Conservation (phyloP, 768 basidiomycete genomes). For the Boletus rubropictus region DNA sequence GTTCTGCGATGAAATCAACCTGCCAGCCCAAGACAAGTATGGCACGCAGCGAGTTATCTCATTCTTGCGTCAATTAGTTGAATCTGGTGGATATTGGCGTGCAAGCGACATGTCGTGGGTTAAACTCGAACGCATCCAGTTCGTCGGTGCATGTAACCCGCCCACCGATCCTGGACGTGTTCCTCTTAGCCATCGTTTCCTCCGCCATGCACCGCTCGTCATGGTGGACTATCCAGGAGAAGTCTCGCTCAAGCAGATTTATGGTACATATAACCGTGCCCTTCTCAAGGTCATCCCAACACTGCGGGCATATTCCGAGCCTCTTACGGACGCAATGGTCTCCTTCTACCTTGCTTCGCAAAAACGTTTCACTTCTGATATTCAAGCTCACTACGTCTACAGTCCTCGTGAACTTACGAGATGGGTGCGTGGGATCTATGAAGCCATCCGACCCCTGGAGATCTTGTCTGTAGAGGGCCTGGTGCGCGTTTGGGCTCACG, state of each 20-base stretch:
- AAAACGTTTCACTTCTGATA: constrained; percentile 88
- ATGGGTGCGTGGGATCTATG: constrained; percentile 96
- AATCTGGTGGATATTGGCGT: constrained; percentile 92
- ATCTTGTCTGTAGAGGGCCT: constrained; percentile 91
- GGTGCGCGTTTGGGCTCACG: constrained; percentile 96
- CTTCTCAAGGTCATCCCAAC: constrained; percentile 93
- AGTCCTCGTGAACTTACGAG: constrained; percentile 97
- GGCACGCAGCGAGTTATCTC: constrained; percentile 98
- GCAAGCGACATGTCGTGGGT: constrained; percentile 96
- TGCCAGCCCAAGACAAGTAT: constrained; percentile 95
- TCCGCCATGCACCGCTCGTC: constrained; percentile 92
- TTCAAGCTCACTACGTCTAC: constrained; percentile 99
- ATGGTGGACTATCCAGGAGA: constrained; percentile 99
- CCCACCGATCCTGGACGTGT: constrained; percentile 99
- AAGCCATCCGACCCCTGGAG: constrained; percentile 91
- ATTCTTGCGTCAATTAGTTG: constrained; percentile 94
- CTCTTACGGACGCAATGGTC: constrained; percentile 97
- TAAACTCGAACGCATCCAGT: constrained; percentile 96
- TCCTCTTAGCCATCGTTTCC: constrained; percentile 94
- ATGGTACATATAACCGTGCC: constrained; percentile 95
- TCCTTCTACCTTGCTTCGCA: constrained; percentile 92
- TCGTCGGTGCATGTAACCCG: constrained; percentile 98
- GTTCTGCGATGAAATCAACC: constrained; percentile 99
- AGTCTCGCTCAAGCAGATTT: constrained; percentile 94
- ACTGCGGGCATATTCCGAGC: constrained; percentile 86